These are phyloP conservation scores for Puccinia hordei DNA, from an alignment of 1,284 basidiomycete genomes.

Conservation along the genomic window DNA sequence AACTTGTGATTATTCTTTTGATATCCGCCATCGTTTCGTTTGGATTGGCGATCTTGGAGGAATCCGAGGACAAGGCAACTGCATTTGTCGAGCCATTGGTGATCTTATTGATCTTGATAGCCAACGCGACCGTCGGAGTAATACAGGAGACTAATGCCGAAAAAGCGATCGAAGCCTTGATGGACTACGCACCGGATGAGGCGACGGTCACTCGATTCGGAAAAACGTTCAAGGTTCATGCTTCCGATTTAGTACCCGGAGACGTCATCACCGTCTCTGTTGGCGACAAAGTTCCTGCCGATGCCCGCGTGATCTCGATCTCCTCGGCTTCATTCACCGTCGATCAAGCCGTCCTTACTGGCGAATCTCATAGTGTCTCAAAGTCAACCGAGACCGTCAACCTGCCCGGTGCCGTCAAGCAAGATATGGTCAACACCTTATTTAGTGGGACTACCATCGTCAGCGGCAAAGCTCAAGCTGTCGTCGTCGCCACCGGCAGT, in stretches of 20 bases:
- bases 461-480: constrained; percentile 78
- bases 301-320: constrained; percentile 82
- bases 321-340: constrained; percentile 87
- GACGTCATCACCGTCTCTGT: constrained; percentile 86
- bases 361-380: constrained; percentile 83
- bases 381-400: constrained; percentile 71
- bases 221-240: constrained; percentile 72
- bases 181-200: constrained; percentile 91
- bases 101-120: constrained; percentile 87
- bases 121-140: constrained; percentile 90
- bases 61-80: constrained; percentile 66
- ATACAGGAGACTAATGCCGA: constrained; percentile 93
- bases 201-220: constrained; percentile 82
- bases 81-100: constrained; percentile 91
- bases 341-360: constrained; percentile 92
- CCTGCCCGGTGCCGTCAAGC: constrained; percentile 80
- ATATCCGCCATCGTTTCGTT: constrained; percentile 88
- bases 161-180: constrained; percentile 91
- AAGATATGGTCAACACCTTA: constrained; percentile 92
- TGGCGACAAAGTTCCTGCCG: constrained; percentile 90
- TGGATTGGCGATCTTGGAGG: constrained; percentile 80
- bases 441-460: constrained; percentile 94
- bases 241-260: constrained; percentile 85
- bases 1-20: constrained; percentile 85
- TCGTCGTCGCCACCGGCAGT: constrained; percentile 81